phyloP scores from a whole-genome alignment of 495 filamentous ascomycete genomes.

The Corynascus novoguineensis region DNA sequence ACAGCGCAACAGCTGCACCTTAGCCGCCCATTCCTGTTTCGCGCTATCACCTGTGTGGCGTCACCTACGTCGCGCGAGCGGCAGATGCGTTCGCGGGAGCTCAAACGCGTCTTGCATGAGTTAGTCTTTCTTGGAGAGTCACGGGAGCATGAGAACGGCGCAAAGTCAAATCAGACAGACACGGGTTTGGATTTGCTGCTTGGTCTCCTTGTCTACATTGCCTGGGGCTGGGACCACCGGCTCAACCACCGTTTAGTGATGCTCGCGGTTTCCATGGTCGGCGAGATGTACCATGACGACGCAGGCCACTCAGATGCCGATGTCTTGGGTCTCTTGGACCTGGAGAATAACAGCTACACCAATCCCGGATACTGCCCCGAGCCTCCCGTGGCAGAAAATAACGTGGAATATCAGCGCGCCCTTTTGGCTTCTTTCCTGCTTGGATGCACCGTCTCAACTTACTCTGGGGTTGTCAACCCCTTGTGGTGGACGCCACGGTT shows the following conservation, averaged over 20 bases:
- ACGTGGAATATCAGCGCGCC: conserved; percentile 46
- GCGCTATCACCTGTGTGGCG: conserved; percentile 44
- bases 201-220: conserved; percentile 42
- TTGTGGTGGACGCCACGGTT: conserved; percentile 37
- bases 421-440: conserved; percentile 38
- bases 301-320: conserved; percentile 26
- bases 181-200: conserved; percentile 48
- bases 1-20: conserved; percentile 40
- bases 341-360: conserved; percentile 4
- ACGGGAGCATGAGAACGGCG: conserved; percentile 2
- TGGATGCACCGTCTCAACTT: conserved; percentile 24
- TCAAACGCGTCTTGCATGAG: conserved; percentile 38
- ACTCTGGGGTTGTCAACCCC: conserved; percentile 28
- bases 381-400: background rate
- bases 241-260: conserved; percentile 31
- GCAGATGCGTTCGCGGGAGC: conserved; percentile 28
- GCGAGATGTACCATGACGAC: conserved; percentile 45
- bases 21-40: conserved; percentile 45
- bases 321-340: conserved; percentile 18
- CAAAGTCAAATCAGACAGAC: conserved; percentile 30
- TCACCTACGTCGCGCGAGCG: conserved; percentile 20
- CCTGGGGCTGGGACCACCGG: conserved; percentile 34
- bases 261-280: conserved; percentile 43
- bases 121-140: background rate
- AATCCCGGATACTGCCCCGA: too few relatives aligned